phyloP scores from a whole-genome alignment of 2,329 filamentous ascomycete species.

The Aspergillus japonicus region DNA sequence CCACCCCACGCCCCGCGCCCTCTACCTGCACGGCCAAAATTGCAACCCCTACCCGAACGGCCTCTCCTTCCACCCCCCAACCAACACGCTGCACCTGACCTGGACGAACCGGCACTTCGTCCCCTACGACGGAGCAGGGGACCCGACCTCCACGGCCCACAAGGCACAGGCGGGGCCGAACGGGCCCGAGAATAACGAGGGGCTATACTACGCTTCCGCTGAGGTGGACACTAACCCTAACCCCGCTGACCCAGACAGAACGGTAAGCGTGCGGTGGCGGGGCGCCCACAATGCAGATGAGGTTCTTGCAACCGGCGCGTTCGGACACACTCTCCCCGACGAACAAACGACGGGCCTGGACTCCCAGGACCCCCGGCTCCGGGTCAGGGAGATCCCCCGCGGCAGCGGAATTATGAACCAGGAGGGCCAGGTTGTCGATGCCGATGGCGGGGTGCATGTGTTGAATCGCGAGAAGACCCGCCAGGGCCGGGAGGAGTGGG shows the following conservation, averaged over 20 bases:
- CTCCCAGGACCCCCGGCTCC: not conserved
- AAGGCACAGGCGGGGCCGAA: slow-evolving; percentile 4
- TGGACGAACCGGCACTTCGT: slow-evolving; percentile 6
- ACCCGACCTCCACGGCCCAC: not conserved
- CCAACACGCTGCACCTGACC: not conserved
- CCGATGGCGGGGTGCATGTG: not conserved
- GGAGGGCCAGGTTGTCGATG: slow-evolving; percentile 1
- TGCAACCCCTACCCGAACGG: slow-evolving; percentile 2
- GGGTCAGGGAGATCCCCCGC: not conserved
- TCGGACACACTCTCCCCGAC: not conserved
- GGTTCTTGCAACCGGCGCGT: not conserved
- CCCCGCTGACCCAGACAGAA: not conserved
- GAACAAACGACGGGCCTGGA: not conserved
- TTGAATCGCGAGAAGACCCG: slow-evolving; percentile 1
- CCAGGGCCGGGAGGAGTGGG: not conserved
- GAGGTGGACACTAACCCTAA: not conserved
- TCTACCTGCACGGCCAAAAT: not conserved
- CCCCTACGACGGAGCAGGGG: not conserved
- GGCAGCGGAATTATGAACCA: slow-evolving; percentile 5
- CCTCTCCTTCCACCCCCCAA: not conserved
- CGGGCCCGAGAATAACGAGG: slow-evolving; percentile 6
- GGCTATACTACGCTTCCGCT: not conserved
- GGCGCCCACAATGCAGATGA: not conserved
- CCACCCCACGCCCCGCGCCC: not conserved
- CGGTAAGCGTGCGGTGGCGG: not conserved